Evolutionary conservation across 495 filamentous ascomycete species (phyloP).

Genomic region (Lasiosphaeris hirsuta): DNA sequence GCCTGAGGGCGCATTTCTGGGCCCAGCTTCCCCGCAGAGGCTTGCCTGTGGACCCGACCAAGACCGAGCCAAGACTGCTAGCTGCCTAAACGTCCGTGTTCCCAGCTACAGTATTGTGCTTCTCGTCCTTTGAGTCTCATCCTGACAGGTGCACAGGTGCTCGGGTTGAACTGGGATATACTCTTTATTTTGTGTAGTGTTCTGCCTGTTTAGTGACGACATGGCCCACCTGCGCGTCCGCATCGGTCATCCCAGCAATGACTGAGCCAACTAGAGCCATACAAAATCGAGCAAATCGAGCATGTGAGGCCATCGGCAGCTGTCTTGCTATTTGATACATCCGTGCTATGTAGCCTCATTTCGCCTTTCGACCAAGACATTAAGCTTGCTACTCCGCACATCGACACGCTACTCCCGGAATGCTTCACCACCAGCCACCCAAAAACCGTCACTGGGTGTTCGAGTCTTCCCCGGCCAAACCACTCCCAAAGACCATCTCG

Average conservation of each 20-base stretch:
- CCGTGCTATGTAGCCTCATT: not conserved
- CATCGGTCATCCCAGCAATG: not conserved
- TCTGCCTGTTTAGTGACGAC: no score
- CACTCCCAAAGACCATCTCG: not conserved
- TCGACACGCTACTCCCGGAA: not conserved
- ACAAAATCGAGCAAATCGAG: not conserved
- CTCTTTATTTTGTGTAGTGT: no score
- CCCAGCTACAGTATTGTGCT: no score
- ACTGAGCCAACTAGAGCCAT: not conserved
- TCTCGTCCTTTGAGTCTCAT: no score
- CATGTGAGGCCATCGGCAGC: conserved; percentile 5
- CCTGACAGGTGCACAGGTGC: no score
- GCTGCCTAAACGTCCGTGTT: no score
- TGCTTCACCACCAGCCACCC: conserved; percentile 1
- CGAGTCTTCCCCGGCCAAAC: not conserved
- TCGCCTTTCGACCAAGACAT: not conserved
- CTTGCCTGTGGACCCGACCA: no score
- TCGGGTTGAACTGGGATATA: no score
- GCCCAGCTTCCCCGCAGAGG: no score
- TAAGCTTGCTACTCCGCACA: not conserved
- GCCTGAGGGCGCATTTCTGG: no score
- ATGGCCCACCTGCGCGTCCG: not conserved
- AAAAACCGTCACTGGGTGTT: not conserved
- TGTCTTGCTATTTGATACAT: not conserved
- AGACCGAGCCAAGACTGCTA: no score